Evolutionary conservation across 176 grass and related monocot genomes (phyloP).

Genomic region (Musa schizocarpa): DNA sequence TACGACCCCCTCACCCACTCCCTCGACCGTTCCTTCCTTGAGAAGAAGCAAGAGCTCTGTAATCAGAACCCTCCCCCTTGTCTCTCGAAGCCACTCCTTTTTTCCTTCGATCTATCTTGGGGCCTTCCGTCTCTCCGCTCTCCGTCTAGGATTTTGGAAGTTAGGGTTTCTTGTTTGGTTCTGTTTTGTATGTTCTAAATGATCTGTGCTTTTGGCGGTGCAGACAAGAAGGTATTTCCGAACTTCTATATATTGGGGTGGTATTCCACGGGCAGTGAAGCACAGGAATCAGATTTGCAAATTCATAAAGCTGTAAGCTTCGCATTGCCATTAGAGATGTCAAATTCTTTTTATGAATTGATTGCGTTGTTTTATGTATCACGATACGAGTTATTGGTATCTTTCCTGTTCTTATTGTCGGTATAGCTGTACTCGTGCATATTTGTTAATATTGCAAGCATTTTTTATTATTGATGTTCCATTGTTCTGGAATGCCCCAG

Average conservation of each 20-base stretch:
- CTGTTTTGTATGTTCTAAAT: background rate
- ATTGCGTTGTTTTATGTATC: background rate
- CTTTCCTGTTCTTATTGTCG: background rate
- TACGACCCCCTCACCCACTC: conserved; percentile 66
- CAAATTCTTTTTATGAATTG: background rate
- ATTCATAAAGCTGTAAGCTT: conserved; percentile 91
- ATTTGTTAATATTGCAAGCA: too few species aligned
- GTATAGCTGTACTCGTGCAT: background rate
- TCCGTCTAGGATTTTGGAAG: background rate
- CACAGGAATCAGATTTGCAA: conserved; percentile 73
- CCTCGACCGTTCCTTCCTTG: conserved; percentile 89
- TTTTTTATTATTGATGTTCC: too few species aligned
- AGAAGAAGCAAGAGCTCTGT: conserved; percentile 99
- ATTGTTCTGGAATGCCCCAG: too few species aligned
- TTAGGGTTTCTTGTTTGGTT: conserved; percentile 3
- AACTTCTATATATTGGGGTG: conserved; percentile 86
- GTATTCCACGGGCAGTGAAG: conserved; percentile 96
- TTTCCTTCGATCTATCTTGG: background rate
- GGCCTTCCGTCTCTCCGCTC: conserved; percentile 10
- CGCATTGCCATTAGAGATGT: background rate
- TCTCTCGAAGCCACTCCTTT: background rate
- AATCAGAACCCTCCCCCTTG: background rate
- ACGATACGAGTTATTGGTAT: background rate
- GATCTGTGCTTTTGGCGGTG: conserved; percentile 26
- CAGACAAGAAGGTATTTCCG: conserved; percentile 99